phyloP scores from a whole-genome alignment of 163 green algal genomes.

The Volvox carteri region DNA sequence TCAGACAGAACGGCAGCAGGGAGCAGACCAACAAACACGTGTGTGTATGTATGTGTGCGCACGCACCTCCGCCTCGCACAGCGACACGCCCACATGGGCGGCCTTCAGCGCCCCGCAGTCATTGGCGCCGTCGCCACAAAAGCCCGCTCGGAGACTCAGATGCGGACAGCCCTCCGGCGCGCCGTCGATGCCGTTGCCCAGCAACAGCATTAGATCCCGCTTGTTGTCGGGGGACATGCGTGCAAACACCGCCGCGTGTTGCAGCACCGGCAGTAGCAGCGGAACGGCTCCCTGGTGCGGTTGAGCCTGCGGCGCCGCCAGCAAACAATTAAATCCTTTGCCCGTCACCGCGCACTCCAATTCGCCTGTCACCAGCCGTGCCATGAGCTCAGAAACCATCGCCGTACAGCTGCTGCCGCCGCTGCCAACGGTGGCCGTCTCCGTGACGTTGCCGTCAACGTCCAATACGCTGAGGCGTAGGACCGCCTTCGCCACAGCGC shows the following conservation, averaged over 20 bases:
- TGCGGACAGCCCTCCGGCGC: conserved; percentile 8
- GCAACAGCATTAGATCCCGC: conserved; percentile 70
- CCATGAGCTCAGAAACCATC: not conserved
- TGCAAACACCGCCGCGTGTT: conserved; percentile 73
- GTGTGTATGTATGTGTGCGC: too few species aligned
- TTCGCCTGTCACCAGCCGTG: conserved; percentile 59
- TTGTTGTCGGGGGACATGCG: conserved; percentile 86
- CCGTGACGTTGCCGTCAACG: conserved; percentile 52
- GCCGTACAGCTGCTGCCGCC: not conserved
- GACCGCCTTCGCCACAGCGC: not conserved
- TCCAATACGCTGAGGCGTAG: conserved; percentile 60
- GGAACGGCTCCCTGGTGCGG: not conserved
- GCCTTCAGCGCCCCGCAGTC: conserved; percentile 83
- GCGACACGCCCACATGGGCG: conserved; percentile 79
- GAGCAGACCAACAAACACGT: too few species aligned
- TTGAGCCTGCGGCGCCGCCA: conserved; percentile 12
- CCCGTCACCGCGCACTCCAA: conserved; percentile 78
- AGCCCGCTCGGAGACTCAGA: conserved; percentile 75
- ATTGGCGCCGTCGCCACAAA: conserved; percentile 84
- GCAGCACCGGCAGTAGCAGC: conserved; percentile 66
- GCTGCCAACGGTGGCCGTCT: not conserved
- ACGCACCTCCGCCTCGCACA: conserved; percentile 82
- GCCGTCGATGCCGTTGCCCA: conserved; percentile 56
- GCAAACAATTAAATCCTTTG: conserved; percentile 71
- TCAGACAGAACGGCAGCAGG: too few species aligned